Evolutionary conservation across 2,329 filamentous ascomycete genomes (phyloP).

Genomic region (Neofusicoccum umdonicola): DNA sequence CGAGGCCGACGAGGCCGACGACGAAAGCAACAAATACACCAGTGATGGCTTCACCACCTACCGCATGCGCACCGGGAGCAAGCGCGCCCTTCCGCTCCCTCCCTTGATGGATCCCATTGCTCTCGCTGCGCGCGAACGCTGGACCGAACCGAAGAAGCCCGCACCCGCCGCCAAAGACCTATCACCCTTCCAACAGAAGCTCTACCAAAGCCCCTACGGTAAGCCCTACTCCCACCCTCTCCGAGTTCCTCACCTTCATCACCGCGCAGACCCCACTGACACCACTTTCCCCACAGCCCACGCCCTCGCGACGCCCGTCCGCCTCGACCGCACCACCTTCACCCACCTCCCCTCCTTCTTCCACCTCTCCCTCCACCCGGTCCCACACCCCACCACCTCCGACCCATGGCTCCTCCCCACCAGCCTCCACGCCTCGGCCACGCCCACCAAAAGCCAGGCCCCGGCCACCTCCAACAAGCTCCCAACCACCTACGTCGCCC

Average conservation of each 20-base stretch:
- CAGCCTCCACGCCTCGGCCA: not conserved
- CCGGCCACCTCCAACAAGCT: not conserved
- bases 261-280: not conserved
- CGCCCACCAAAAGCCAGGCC: not conserved
- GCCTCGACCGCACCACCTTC: constrained; percentile 54
- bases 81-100: constrained; percentile 44
- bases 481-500: not conserved
- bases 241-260: not conserved
- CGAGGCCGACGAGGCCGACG: not conserved
- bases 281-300: constrained; percentile 47
- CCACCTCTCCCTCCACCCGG: constrained; percentile 59
- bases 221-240: constrained; percentile 22
- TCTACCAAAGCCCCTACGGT: constrained; percentile 66
- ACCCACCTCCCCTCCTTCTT: constrained; percentile 59
- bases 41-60: constrained; percentile 28
- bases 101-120: constrained; percentile 48
- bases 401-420: constrained; percentile 58
- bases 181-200: constrained; percentile 55
- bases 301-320: constrained; percentile 60
- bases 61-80: constrained; percentile 32
- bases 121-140: constrained; percentile 33
- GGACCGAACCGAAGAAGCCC: constrained; percentile 43
- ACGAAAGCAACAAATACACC: constrained; percentile 2
- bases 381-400: constrained; percentile 54
- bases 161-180: constrained; percentile 36